Conservation (phyloP, 1,284 basidiomycete species). For the Cerioporus squamosus region DNA sequence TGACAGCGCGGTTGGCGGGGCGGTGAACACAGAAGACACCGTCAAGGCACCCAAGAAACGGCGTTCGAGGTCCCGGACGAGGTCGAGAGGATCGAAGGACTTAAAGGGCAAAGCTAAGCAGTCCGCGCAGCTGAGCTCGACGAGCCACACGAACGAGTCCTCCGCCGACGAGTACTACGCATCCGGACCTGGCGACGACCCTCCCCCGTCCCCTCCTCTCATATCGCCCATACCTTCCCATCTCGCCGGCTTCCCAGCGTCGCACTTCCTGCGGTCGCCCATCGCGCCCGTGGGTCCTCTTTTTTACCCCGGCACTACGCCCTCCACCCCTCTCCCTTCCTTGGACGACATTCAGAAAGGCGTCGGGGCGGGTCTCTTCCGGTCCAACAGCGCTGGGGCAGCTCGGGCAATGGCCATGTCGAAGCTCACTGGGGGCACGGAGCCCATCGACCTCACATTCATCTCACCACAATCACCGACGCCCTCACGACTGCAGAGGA, state of each 20-base stretch:
- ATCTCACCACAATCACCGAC: conserved; percentile 43
- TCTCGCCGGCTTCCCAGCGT: conserved; percentile 53
- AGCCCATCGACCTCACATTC: conserved; percentile 50
- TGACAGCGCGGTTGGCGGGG: conserved; percentile 17
- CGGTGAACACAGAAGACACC: conserved; percentile 29
- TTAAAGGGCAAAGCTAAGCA: conserved; percentile 61
- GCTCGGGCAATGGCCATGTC: conserved; percentile 73
- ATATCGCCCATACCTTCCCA: conserved; percentile 69
- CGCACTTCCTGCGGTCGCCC: conserved; percentile 48
- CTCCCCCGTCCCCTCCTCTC: conserved; percentile 53
- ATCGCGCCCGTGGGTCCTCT: conserved; percentile 59
- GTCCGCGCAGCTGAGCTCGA: conserved; percentile 44
- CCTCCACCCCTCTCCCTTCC: conserved; percentile 70
- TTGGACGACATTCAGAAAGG: conserved; percentile 67
- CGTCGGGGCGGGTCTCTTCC: conserved; percentile 51
- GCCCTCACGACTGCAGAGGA: conserved; percentile 63
- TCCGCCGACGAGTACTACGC: conserved; percentile 66
- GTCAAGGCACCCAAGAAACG: conserved; percentile 48
- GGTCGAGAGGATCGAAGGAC: conserved; percentile 76
- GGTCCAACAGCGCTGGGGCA: conserved; percentile 75
- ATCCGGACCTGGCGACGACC: conserved; percentile 40
- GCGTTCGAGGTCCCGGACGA: conserved; percentile 74
- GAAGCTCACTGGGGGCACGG: conserved; percentile 70
- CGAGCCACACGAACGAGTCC: conserved; percentile 52
- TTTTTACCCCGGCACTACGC: conserved; percentile 64